Evolutionary conservation across 2,329 filamentous ascomycete species (phyloP).

Genomic region (Diaporthe velutina): DNA sequence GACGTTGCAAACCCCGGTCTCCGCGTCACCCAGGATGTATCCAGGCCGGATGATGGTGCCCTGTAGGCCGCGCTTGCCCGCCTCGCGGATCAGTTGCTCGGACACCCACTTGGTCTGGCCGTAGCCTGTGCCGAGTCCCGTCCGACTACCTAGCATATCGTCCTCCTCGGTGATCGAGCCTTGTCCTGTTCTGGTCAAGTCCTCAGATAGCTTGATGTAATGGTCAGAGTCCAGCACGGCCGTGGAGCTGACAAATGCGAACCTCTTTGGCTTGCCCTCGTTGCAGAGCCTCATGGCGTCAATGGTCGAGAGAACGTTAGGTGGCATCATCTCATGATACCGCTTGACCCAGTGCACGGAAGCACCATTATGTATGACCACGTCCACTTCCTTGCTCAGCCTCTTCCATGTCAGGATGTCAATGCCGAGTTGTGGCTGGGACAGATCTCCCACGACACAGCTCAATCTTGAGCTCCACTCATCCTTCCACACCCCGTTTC

Average conservation of each 20-base stretch:
- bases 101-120: conserved; percentile 92
- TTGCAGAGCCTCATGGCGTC: conserved; percentile 82
- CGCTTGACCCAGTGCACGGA: conserved; percentile 84
- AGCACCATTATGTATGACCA: conserved; percentile 86
- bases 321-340: conserved; percentile 77
- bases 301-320: conserved; percentile 85
- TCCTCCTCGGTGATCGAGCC: conserved; percentile 80
- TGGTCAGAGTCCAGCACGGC: conserved; percentile 85
- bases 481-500: conserved; percentile 84
- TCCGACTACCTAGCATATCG: conserved; percentile 81
- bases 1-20: conserved; percentile 79
- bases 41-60: conserved; percentile 86
- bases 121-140: conserved; percentile 86
- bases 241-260: conserved; percentile 87
- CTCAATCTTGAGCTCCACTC: conserved; percentile 74
- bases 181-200: conserved; percentile 70
- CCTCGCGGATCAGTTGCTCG: conserved; percentile 79
- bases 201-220: conserved; percentile 80
- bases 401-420: conserved; percentile 73
- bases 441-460: conserved; percentile 80
- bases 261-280: conserved; percentile 81
- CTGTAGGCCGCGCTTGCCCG: conserved; percentile 80
- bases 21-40: conserved; percentile 83
- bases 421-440: conserved; percentile 81
- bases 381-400: conserved; percentile 76